These are phyloP conservation scores for Jacaranda mimosifolia DNA, from an alignment of 257 asterid genomes.

Conservation along the genomic window DNA sequence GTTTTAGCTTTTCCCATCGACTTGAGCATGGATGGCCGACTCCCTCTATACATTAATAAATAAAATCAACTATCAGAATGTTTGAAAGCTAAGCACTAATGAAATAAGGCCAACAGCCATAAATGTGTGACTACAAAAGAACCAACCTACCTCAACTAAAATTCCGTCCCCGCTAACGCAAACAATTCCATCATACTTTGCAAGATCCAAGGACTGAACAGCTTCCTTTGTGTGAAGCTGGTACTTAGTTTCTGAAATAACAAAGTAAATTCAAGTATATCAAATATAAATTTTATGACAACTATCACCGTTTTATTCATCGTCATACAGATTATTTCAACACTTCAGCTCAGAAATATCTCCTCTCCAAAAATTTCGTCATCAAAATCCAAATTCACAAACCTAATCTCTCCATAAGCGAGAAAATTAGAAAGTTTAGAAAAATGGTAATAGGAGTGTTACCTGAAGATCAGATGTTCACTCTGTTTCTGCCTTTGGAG, in stretches of 20 bases:
- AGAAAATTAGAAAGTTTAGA: no score
- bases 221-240: conserved; percentile 89
- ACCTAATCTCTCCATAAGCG: no score
- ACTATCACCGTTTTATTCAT: no score
- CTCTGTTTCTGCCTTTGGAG: no score
- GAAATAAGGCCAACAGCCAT: conserved; percentile 2
- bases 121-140: conserved; percentile 10
- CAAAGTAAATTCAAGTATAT: conserved; percentile 31
- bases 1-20: background rate
- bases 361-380: no score
- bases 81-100: background rate
- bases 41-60: conserved; percentile 3
- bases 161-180: conserved; percentile 97
- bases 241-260: conserved; percentile 71
- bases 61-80: background rate
- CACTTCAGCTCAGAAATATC: no score
- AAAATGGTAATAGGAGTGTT: no score
- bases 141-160: conserved; percentile 84
- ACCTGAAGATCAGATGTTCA: no score
- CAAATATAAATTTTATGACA: background rate
- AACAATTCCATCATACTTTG: conserved; percentile 79
- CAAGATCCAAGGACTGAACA: conserved; percentile 68
- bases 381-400: no score
- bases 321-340: no score
- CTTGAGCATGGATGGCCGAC: background rate